Percentiles rank a stretch among this genome's conserved stretches.
These are phyloP conservation scores for Flaveria ramosissima DNA, from an alignment of 129 eudicot genomes.

Conservation along the genomic window DNA sequence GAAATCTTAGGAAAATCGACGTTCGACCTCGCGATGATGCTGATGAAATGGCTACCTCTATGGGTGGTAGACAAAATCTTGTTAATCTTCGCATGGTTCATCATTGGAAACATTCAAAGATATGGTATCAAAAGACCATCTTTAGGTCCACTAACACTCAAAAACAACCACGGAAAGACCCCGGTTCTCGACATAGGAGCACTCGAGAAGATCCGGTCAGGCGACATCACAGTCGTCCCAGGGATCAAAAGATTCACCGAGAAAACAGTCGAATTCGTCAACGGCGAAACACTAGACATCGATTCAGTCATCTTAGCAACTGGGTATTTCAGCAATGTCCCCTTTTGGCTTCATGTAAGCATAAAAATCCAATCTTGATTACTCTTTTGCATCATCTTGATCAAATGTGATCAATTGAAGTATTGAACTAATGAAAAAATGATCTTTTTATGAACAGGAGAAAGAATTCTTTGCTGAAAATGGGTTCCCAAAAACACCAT, in stretches of 20 bases:
- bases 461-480: constrained; percentile 74
- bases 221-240: constrained; percentile 64
- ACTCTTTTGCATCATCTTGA: background rate
- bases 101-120: constrained; percentile 47
- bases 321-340: constrained; percentile 90
- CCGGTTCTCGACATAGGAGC: constrained; percentile 75
- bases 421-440: constrained; percentile 14
- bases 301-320: constrained; percentile 90
- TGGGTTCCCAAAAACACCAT: constrained; percentile 81
- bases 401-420: background rate
- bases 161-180: constrained; percentile 58
- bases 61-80: constrained; percentile 46
- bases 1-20: constrained; percentile 37
- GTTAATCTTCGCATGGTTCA: constrained; percentile 48
- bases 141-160: constrained; percentile 61
- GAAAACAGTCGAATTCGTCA: constrained; percentile 60
- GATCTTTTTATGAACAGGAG: constrained; percentile 49
- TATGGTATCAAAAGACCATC: constrained; percentile 61
- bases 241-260: constrained; percentile 65
- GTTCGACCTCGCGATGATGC: constrained; percentile 37
- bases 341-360: constrained; percentile 92
- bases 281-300: constrained; percentile 55
- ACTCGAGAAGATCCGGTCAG: constrained; percentile 53
- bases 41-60: constrained; percentile 47
- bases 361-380: constrained; percentile 35